Percentiles rank a stretch among this genome's conserved stretches.
Conservation (phyloP, 441 rosid genomes). For the Populus trichocarpa region DNA sequence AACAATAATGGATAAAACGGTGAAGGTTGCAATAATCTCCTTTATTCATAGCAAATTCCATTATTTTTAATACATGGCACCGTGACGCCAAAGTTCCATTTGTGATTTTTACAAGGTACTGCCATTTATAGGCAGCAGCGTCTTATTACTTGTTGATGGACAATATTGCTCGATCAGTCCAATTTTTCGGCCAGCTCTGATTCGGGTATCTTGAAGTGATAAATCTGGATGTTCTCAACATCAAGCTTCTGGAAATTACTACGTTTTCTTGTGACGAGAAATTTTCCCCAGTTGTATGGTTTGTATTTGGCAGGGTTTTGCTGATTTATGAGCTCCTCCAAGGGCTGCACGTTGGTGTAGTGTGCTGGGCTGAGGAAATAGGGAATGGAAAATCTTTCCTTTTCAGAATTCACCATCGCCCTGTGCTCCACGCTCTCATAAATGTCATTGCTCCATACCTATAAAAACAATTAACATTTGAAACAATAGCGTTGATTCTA, state of each 20-base stretch:
- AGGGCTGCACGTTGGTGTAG: slow-evolving; percentile 60
- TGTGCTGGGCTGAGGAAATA: slow-evolving; percentile 78
- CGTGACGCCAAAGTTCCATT: neutral
- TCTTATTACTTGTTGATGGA: neutral
- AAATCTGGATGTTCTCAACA: slow-evolving; percentile 55
- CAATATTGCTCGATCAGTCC: neutral
- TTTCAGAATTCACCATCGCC: slow-evolving; percentile 63
- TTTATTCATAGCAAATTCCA: neutral
- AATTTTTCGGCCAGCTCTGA: slow-evolving; percentile 8
- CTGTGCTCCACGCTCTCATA: slow-evolving; percentile 90
- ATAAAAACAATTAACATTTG: neutral
- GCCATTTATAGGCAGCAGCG: neutral
- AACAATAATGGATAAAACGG: neutral
- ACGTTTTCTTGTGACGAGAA: slow-evolving; percentile 35
- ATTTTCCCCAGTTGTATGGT: slow-evolving; percentile 67
- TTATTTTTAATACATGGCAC: neutral
- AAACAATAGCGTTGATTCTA: neutral
- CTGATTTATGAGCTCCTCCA: slow-evolving; percentile 46
- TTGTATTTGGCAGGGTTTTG: slow-evolving; percentile 52
- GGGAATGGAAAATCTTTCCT: slow-evolving; percentile 72
- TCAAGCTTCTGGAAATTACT: slow-evolving; percentile 62
- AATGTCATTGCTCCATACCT: slow-evolving; percentile 80
- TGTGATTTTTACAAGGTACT: neutral
- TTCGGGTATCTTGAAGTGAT: slow-evolving; percentile 40
- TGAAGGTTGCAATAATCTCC: too few species aligned